Evolutionary conservation across 805 yeast species (phyloP).

Genomic region (Myxozyma sirexii): DNA sequence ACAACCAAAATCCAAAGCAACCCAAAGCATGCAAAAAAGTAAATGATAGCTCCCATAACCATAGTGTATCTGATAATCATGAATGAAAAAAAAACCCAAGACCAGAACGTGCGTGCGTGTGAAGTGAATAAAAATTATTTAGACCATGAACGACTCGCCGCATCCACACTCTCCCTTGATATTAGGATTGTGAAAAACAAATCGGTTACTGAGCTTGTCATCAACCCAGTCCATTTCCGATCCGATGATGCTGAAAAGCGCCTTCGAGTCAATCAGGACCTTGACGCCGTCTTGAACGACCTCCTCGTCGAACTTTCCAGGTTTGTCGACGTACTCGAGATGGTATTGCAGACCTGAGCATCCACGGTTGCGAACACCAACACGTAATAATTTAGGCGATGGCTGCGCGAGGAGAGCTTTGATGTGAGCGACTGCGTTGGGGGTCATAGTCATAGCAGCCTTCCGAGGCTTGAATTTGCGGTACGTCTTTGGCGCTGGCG

Average conservation of each 20-base stretch:
- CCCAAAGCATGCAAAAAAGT: conserved; percentile 4
- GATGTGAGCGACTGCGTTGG: conserved; percentile 75
- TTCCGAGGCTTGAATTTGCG: conserved; percentile 80
- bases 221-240: conserved; percentile 99
- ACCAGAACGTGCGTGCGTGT: not conserved
- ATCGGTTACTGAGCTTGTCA: conserved; percentile 83
- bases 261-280: conserved; percentile 92
- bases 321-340: conserved; percentile 82
- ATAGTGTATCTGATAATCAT: not conserved
- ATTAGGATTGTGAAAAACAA: conserved; percentile 93
- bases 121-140: conserved; percentile 24
- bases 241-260: conserved; percentile 92
- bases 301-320: conserved; percentile 94
- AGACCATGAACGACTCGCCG: conserved; percentile 98
- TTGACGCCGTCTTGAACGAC: conserved; percentile 91
- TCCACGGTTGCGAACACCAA: conserved; percentile 95
- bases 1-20: conserved; percentile 3
- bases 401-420: conserved; percentile 72
- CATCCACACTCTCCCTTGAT: conserved; percentile 98
- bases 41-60: not conserved
- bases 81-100: not conserved
- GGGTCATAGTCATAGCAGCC: conserved; percentile 81
- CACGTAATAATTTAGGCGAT: conserved; percentile 82
- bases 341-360: conserved; percentile 94
- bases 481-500: conserved; percentile 41